Base-by-base conservation (phyloP, 1,284 basidiomycete species). In the Tausonia pullulans region DNA sequence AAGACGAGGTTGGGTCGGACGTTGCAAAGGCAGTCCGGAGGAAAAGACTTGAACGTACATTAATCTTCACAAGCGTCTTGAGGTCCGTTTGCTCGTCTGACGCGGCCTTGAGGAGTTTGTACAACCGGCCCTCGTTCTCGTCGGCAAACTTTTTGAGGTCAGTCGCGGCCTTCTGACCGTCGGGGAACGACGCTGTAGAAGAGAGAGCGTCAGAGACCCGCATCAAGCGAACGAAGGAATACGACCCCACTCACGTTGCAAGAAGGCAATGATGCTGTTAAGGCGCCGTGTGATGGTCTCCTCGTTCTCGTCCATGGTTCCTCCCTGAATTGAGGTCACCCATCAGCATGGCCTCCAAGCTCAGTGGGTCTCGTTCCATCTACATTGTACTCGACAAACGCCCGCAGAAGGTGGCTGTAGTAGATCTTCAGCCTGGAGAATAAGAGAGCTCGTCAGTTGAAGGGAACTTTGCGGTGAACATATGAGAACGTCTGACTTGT, bases 61-160 rank as follows among this genome's bases (percentile, higher is more conserved):
- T 82, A 7, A 88, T 80, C 76, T 95, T 97, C 66, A 88, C 79
- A 2, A 94, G 79, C 4, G 81, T 81, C 72, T 88, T 90, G 43
- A 98, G 76, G 71, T 95, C 89, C 0, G 86, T 86, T 69, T 90
- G 85, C 0, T 86, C 80, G 73, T 97, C 91, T 77, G 90, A 82
- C 70, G 88, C 86, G 0, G 82, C 85, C 72, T 84, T 87, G 54
- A 95, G 78, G 4, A 94, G 79, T 74, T 88, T 91, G 78, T 93
- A 96, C 9, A 95, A 78, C 59, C 90, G 82, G 27, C 81, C 81
- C 71, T 97, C 92, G 74, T 97, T 97, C 50, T 86, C 77, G 67
- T 87, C 87, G 1, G 93, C 93, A 70, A 98, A 97, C 0, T 83
- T 75, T 27, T 84, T 79, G 39, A 99, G 77, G 71, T 97, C 93